Evolutionary conservation across 177 flowering plant genomes (phyloP).

Genomic region (Viscum album): DNA sequence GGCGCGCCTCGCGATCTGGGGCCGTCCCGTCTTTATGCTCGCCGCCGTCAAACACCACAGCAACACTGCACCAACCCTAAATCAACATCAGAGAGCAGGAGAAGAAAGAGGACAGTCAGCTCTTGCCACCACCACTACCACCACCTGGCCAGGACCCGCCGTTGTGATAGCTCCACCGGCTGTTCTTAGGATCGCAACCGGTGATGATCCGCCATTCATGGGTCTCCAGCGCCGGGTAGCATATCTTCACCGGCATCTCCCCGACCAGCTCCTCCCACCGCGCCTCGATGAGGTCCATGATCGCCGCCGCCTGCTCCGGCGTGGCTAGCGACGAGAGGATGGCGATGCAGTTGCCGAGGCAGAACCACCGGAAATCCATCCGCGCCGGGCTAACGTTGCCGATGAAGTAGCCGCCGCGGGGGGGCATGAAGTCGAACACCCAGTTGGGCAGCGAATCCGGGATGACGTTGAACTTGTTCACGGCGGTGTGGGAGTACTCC

Average conservation of each 20-base stretch:
- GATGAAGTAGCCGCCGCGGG: conserved; percentile 27
- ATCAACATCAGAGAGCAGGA: background rate
- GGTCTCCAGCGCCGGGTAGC: conserved; percentile 29
- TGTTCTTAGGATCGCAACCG: conserved; percentile 32
- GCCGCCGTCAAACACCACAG: conserved; percentile 3
- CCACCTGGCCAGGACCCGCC: conserved; percentile 38
- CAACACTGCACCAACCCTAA: background rate
- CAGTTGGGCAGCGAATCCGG: conserved; percentile 32
- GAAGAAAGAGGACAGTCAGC: background rate
- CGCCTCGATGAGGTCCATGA: conserved; percentile 31
- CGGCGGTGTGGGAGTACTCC: conserved; percentile 35
- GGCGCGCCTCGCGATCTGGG: conserved; percentile 3
- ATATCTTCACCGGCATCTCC: conserved; percentile 31
- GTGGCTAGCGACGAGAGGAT: conserved; percentile 29
- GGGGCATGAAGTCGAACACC: conserved; percentile 37
- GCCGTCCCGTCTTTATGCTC: conserved; percentile 3
- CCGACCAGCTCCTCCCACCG: conserved; percentile 34
- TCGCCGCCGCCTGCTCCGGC: conserved; percentile 27
- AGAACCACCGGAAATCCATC: conserved; percentile 36
- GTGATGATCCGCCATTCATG: conserved; percentile 34
- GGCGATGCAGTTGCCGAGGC: conserved; percentile 28
- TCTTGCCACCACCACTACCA: too few species aligned
- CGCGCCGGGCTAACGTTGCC: conserved; percentile 31
- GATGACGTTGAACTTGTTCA: conserved; percentile 35
- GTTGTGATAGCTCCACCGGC: conserved; percentile 34